Evolutionary conservation across 257 asterid species (phyloP).

Genomic region (Solanum habrochaites): DNA sequence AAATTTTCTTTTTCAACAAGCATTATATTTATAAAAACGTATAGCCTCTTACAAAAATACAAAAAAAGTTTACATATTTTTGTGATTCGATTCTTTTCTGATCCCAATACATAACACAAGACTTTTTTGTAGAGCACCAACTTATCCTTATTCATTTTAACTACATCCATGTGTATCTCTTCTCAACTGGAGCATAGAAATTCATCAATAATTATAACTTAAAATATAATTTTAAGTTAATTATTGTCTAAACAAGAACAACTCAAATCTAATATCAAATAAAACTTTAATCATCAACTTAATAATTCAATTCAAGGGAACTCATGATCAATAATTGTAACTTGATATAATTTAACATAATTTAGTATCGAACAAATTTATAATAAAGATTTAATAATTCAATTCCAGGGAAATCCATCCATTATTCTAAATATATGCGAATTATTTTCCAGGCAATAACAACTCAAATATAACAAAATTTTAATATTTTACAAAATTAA

Average conservation of each 20-base stretch:
- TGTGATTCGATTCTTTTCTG: rapidly evolving
- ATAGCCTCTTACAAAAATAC: too few relatives aligned
- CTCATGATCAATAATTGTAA: not conserved
- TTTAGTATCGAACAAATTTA: not conserved
- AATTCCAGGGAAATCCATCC: not conserved
- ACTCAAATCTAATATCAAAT: not conserved
- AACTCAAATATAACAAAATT: not conserved
- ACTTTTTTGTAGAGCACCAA: not conserved
- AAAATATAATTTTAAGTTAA: not conserved
- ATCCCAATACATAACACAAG: not conserved
- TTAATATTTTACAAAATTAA: not conserved
- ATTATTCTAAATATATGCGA: not conserved
- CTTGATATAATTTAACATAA: not conserved
- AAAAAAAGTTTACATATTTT: too few relatives aligned
- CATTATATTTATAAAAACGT: too few relatives aligned
- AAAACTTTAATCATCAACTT: not conserved
- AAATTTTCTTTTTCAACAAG: too few relatives aligned
- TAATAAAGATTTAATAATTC: not conserved
- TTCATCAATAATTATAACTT: not conserved
- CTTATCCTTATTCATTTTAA: not conserved
- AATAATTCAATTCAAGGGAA: not conserved
- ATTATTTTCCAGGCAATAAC: not conserved
- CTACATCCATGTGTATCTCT: not conserved
- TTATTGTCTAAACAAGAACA: not conserved
- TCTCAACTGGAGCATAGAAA: not conserved